These are phyloP conservation scores for Nicotiana tabacum DNA, from an alignment of 257 asterid genomes.

Conservation along the genomic window DNA sequence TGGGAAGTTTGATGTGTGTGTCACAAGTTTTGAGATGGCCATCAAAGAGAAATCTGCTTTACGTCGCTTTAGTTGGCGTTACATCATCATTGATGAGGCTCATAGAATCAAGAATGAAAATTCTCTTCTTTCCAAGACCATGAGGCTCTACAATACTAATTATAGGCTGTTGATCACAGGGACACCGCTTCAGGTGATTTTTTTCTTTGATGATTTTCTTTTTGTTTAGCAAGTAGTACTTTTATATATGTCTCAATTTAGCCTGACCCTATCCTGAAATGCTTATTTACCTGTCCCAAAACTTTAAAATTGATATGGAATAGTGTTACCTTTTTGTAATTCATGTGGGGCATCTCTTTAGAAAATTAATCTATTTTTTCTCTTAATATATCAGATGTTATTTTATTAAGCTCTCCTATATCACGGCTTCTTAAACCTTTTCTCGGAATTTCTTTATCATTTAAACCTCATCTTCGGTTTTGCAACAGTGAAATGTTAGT, in stretches of 20 bases:
- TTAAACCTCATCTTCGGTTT: neutral
- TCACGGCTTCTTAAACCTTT: neutral
- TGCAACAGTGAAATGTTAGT: neutral
- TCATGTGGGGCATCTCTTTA: neutral
- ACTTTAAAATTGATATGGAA: neutral
- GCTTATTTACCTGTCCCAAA: neutral
- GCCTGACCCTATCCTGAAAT: neutral
- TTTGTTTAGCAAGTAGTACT: neutral
- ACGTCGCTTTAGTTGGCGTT: slow-evolving; percentile 98
- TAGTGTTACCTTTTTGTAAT: neutral
- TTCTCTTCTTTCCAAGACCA: slow-evolving; percentile 91
- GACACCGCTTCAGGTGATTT: slow-evolving; percentile 90
- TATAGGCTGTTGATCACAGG: slow-evolving; percentile 96
- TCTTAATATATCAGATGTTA: neutral
- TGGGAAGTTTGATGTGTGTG: slow-evolving; percentile 96
- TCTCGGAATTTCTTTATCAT: neutral
- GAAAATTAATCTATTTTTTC: neutral
- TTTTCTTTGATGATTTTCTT: neutral
- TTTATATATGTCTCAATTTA: neutral
- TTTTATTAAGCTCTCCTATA: neutral
- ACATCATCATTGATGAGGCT: slow-evolving; percentile 95
- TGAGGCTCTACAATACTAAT: slow-evolving; percentile 87
- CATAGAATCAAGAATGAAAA: slow-evolving; percentile 97
- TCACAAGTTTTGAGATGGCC: slow-evolving; percentile 99
- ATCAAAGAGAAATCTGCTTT: slow-evolving; percentile 79